Evolutionary conservation across 2,329 filamentous ascomycete species (phyloP), one percentile per base, ranked within the genome.

Genomic region (Fonsecaea multimorphosa): DNA sequence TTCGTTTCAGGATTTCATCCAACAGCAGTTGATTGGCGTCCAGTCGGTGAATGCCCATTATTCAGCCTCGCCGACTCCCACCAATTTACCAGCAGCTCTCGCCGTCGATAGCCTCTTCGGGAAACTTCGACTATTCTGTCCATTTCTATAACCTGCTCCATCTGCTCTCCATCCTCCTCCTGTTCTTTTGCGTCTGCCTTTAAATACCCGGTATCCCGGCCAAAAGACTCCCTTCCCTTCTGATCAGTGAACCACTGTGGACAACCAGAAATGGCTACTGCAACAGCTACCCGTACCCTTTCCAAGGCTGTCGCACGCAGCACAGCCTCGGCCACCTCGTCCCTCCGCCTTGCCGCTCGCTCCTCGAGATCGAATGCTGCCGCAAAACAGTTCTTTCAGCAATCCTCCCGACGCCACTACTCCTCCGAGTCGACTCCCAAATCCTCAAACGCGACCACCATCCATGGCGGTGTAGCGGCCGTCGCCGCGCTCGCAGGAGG

Each of bases 401-500:
- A 89, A 76, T 85, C 89, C 74, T 87, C 87, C 74, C 90, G 89
- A 72, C 91, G 92, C 72, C 89, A 88, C 79, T 96, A 96, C 82
- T 89, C 93, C 52, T 90, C 90, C 63, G 88, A 88, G 79, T 80
- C 87, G 71, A 78, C 74, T 61, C 79, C 85, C 65, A 81, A 81
- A 71, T 79, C 58, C 4, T 52, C 80, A 64, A 81, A 76, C 78
- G 79, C 82, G 69, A 81, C 83, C 64, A 81, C 86, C 71, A 76
- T 89, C 73, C 77, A 86, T 70, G 80, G 84, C 61, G 89, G 84
- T 74, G 83, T 84, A 65, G 86, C 76, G 60, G 84, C 84, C 60
- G 85, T 83, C 60, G 86, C 84, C 74, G 90, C 85, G 73, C 89
- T 85, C 71, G 88, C 85, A 66, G 91, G 85, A 78, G 89, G 85